Evolutionary conservation across 371 early-diverging fungal species (phyloP).

Genomic region (Rhizopus arrhizus): DNA sequence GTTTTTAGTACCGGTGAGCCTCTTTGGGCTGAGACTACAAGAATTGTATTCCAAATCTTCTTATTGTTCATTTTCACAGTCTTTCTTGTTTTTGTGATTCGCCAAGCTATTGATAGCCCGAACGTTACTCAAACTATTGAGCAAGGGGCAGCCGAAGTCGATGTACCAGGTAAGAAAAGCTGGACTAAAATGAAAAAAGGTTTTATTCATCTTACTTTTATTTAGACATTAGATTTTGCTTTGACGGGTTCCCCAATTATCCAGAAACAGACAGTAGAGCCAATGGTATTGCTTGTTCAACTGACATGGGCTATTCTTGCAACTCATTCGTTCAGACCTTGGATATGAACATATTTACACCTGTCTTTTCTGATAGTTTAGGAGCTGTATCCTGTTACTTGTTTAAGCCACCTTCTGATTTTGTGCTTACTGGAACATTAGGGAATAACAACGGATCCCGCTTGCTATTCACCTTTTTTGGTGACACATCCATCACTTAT

Average conservation of each 20-base stretch:
- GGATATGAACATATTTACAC: constrained; percentile 42
- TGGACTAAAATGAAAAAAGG: not conserved
- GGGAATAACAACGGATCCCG: constrained; percentile 50
- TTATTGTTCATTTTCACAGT: constrained; percentile 45
- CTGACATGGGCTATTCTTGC: constrained; percentile 44
- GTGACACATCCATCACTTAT: constrained; percentile 33
- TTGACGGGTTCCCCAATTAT: constrained; percentile 43
- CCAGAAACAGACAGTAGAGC: constrained; percentile 20
- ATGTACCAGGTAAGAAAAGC: constrained; percentile 35
- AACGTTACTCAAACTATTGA: constrained; percentile 48
- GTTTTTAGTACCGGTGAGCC: constrained; percentile 48
- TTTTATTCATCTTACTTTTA: constrained; percentile 1
- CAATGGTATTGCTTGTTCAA: constrained; percentile 42
- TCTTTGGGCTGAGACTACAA: constrained; percentile 53
- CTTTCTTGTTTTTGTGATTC: constrained; percentile 49
- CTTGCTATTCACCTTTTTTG: constrained; percentile 42
- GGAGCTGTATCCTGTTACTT: constrained; percentile 47
- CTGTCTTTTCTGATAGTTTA: constrained; percentile 40
- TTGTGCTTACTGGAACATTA: constrained; percentile 42
- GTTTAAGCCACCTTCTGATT: constrained; percentile 37
- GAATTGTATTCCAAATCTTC: constrained; percentile 44
- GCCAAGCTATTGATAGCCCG: constrained; percentile 50
- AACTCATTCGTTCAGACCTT: constrained; percentile 28
- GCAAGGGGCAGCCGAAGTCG: constrained; percentile 34
- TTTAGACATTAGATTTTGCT: constrained; percentile 51